A percentile compares a stretch with the other conserved stretches of the same genome.
phyloP scores from a whole-genome alignment of 1,284 basidiomycete genomes.

The Boletus semigastroideus region DNA sequence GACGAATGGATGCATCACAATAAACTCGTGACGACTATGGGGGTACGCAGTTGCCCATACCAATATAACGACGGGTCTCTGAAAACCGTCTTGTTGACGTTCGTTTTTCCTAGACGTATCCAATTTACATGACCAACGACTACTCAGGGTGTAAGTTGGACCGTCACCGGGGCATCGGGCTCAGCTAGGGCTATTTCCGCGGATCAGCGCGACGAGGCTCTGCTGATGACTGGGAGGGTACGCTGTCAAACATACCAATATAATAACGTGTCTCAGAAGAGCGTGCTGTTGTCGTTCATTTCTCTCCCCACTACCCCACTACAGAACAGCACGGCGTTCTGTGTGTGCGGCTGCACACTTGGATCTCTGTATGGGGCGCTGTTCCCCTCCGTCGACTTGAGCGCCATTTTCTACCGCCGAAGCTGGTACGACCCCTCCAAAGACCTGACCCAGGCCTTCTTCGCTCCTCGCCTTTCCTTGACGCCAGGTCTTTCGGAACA shows the following conservation, averaged over 20 bases:
- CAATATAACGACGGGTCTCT: too few relatives aligned
- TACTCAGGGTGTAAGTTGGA: too few relatives aligned
- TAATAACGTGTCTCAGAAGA: background rate
- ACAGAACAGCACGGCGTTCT: background rate
- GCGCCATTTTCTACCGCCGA: background rate
- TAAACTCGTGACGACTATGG: background rate
- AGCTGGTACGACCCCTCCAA: background rate
- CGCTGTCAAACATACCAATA: background rate
- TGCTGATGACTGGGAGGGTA: background rate
- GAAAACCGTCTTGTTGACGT: too few relatives aligned
- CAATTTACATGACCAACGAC: too few relatives aligned
- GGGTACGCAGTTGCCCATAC: too few relatives aligned
- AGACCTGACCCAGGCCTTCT: background rate
- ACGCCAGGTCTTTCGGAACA: background rate
- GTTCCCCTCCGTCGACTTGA: background rate
- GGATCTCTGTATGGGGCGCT: too few relatives aligned
- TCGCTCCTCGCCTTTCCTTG: too few relatives aligned
- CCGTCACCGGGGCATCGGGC: too few relatives aligned
- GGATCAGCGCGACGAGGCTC: too few relatives aligned
- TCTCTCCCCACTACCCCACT: background rate
- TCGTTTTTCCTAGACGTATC: too few relatives aligned
- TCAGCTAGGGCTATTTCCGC: too few relatives aligned
- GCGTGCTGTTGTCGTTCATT: background rate
- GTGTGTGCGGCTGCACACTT: background rate
- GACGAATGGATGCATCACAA: too few relatives aligned